Evolutionary conservation across 2,329 filamentous ascomycete genomes (phyloP).

Genomic region (Colletotrichum destructivum): DNA sequence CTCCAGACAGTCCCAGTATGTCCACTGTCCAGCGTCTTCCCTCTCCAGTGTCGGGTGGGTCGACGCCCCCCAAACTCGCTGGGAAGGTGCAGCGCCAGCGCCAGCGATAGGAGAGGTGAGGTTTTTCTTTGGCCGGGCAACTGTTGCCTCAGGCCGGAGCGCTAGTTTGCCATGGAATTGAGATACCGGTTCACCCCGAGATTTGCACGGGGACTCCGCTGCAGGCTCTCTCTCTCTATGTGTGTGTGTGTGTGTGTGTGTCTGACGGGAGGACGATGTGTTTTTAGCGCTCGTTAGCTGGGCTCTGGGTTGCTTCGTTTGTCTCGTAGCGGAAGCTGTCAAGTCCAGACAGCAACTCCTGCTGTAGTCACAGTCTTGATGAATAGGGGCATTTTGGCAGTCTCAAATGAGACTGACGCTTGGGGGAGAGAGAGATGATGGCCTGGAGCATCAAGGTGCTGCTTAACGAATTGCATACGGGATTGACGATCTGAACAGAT

Average conservation of each 20-base stretch:
- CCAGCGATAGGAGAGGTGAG: not conserved
- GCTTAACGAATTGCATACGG: constrained; percentile 14
- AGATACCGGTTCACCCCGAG: constrained; percentile 45
- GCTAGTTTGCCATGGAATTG: constrained; percentile 43
- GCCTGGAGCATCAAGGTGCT: constrained; percentile 21
- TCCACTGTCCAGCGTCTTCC: constrained; percentile 4
- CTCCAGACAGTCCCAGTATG: constrained; percentile 18
- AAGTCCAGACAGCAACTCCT: not conserved
- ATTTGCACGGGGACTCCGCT: constrained; percentile 43
- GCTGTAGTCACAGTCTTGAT: constrained; percentile 6
- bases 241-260: not conserved
- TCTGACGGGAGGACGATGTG: constrained; percentile 1
- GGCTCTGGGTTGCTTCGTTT: not conserved
- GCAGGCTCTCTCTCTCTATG: not conserved
- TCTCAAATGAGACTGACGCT: not conserved
- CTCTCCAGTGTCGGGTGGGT: constrained; percentile 20
- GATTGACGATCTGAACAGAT: constrained; percentile 3
- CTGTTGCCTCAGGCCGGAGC: constrained; percentile 42
- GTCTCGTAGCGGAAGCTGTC: not conserved
- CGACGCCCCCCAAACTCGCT: constrained; percentile 38
- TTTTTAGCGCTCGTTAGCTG: constrained; percentile 10
- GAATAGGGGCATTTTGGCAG: constrained; percentile 1
- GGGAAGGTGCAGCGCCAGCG: constrained; percentile 28
- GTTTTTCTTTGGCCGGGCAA: constrained; percentile 31
- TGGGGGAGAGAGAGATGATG: not conserved